Evolutionary conservation across 1,139 yeast genomes (phyloP), one percentile per base, ranked within the genome.

Genomic region (Wickerhamomyces sp.): DNA sequence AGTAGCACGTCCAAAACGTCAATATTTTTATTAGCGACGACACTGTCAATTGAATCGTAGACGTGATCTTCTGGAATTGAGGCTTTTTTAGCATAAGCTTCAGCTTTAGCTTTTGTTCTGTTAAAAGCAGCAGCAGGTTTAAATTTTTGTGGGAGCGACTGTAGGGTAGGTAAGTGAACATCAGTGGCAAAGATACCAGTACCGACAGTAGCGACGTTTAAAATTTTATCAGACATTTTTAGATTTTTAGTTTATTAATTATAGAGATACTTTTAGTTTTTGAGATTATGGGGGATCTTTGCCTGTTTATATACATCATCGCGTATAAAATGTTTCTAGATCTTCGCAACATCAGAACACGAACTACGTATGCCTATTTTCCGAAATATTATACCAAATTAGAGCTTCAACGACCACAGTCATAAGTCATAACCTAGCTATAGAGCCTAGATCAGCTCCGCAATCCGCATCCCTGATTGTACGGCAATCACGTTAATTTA

Each of bases 161-260:
- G 65, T 44, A 84, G 65, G 22, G 86, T 76, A 32, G 97, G 97
- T 49, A 87, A 72, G 59, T 90, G 97, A 39, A 74, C 71, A 49
- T 83, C 87, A 25, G 78, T 77, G 46, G 97, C 97, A 58, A 89
- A 90, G 56, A 90, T 86, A 47, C 96, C 96, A 2, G 97, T 89
- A 45, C 96, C 96, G 41, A 88, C 78, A 40, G 88, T 67, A 40
- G 94, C 96, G 39, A 87, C 74, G 56, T 76, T 81, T 42, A 78
- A 59, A 20, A 42, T 24, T 37, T 31, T 36, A 22, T 36, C 38
- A 22, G 47, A 32, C 45, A 40, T 41, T 18, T 21, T 31, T 12
- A 12, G n/a, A 18, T 21, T 16, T 6, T 17, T 28, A 28, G 6
- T 28, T 15, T n/a, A 15, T 14, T 28, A 7, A 15, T 28, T 28